phyloP scores from a whole-genome alignment of 805 yeast species.

The Ogataea nakhonphanomensis region DNA sequence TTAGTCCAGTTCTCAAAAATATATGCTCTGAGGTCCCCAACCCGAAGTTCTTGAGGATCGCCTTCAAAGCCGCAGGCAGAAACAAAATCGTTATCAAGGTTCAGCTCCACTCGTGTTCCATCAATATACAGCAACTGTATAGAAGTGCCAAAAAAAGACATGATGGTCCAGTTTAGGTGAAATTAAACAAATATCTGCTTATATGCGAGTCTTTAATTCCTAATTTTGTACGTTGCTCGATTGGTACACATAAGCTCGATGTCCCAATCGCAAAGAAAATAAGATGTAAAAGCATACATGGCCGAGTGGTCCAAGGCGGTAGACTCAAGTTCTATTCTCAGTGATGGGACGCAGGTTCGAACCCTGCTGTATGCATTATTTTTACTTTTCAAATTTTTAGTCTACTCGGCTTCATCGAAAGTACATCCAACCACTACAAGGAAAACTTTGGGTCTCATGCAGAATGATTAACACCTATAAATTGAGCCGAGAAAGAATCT shows the following conservation, averaged over 20 bases:
- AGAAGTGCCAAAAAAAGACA: slow-evolving; percentile 12
- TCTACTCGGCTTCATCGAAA: too few species aligned
- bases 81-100: slow-evolving; percentile 13
- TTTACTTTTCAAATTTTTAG: too few species aligned
- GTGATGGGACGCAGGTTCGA: slow-evolving; percentile 33
- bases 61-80: slow-evolving; percentile 10
- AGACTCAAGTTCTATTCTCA: slow-evolving; percentile 32
- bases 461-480: slow-evolving; percentile 35
- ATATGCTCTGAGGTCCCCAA: slow-evolving; percentile 30
- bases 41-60: slow-evolving; percentile 14
- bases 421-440: too few species aligned
- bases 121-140: slow-evolving; percentile 22
- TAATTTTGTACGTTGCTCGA: too few species aligned
- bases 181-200: not conserved
- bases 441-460: too few species aligned
- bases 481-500: slow-evolving; percentile 69
- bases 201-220: not conserved
- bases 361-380: slow-evolving; percentile 29
- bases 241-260: not conserved
- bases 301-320: slow-evolving; percentile 33
- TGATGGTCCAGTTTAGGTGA: not conserved
- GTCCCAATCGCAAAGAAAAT: not conserved
- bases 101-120: slow-evolving; percentile 22
- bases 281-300: slow-evolving; percentile 23
- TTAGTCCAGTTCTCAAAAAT: slow-evolving; percentile 26